Base-by-base conservation (phyloP, 768 basidiomycete species). In the Boletus bicolor region DNA sequence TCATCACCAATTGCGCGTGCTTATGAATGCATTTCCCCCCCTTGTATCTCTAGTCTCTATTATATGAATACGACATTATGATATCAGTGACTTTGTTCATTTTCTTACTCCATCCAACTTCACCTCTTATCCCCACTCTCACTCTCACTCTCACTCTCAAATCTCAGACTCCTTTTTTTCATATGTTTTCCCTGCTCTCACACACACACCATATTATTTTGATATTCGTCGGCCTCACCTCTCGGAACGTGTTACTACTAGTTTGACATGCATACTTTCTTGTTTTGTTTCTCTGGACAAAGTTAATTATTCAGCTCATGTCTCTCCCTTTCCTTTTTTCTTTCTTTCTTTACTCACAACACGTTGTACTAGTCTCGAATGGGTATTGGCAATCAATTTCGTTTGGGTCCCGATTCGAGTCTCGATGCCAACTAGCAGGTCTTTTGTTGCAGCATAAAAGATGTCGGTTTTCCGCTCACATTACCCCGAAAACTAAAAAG, bases 21-120 rank as follows among this genome's bases (percentile, higher is more conserved):
- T 65, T 49, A 68, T 68, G 17, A 54, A 7, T 49, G 55, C 48
- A 49, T 50, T 39, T 54, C 35, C 39, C 24, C 1, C 38, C 42
- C 7, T 34, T 63, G 54, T 60, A 60, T 48, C 37, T 60, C 50
- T 58, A 68, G 67, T 54, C 37, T 49, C 34, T 28, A 44, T 48
- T 45, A 51, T 57, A 45, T 30, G 38, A 21, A n/a, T 44, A 35
- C 21, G 35, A 30, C 54, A 51, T 19, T 52, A 49, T 63, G 56
- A 61, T 51, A 55, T 32, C 47, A 49, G 9, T 39, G 44, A 49
- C 35, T 12, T 47, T 47, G 5, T 35, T 21, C 38, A 12, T 17
- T 35, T 36, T 24, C 8, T 45, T 42, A 35, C 30, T 49, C 17
- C 39, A 46, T 59, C 21, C 46, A n/a, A 21, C 5, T 19, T 39